A percentile compares a stretch with the other conserved stretches of the same genome.
phyloP scores from a whole-genome alignment of 2,329 filamentous ascomycete genomes.

The Ophiostoma sp. region DNA sequence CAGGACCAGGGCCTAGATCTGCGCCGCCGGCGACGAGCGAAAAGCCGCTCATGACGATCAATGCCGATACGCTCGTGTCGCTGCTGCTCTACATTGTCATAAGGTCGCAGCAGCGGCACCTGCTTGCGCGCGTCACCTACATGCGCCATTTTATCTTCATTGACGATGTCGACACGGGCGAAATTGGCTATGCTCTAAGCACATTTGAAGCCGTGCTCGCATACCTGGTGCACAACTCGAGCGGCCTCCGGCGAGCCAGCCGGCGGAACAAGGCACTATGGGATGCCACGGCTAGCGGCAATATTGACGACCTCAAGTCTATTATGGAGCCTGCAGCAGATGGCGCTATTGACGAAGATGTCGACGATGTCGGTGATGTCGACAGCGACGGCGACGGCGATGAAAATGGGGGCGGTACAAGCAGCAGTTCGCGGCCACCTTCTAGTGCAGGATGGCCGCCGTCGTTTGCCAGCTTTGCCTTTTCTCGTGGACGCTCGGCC shows the following conservation, averaged over 20 bases:
- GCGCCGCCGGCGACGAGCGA: constrained; percentile 34
- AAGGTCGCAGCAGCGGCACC: constrained; percentile 75
- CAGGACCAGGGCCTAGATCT: background rate
- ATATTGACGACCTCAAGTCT: constrained; percentile 65
- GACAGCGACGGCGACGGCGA: constrained; percentile 23
- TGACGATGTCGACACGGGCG: constrained; percentile 92
- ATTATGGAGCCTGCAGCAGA: constrained; percentile 69
- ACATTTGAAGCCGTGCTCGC: constrained; percentile 91
- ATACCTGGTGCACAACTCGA: constrained; percentile 79
- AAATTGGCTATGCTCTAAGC: constrained; percentile 92
- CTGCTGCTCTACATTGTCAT: constrained; percentile 89
- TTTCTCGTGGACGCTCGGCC: constrained; percentile 38
- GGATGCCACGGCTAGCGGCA: constrained; percentile 76
- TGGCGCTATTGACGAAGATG: constrained; percentile 38
- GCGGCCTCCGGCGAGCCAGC: constrained; percentile 75
- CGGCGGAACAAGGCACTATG: constrained; percentile 79
- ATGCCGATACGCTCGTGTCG: constrained; percentile 90
- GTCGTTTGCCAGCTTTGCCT: constrained; percentile 41
- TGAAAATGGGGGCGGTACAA: background rate
- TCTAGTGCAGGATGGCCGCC: constrained; percentile 44
- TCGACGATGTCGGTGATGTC: constrained; percentile 34
- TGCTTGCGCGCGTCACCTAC: constrained; percentile 86
- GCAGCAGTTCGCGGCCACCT: constrained; percentile 24
- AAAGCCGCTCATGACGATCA: constrained; percentile 56
- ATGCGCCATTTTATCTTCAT: constrained; percentile 98